phyloP scores from a whole-genome alignment of 176 grass and related monocot genomes.

The Poa annua region DNA sequence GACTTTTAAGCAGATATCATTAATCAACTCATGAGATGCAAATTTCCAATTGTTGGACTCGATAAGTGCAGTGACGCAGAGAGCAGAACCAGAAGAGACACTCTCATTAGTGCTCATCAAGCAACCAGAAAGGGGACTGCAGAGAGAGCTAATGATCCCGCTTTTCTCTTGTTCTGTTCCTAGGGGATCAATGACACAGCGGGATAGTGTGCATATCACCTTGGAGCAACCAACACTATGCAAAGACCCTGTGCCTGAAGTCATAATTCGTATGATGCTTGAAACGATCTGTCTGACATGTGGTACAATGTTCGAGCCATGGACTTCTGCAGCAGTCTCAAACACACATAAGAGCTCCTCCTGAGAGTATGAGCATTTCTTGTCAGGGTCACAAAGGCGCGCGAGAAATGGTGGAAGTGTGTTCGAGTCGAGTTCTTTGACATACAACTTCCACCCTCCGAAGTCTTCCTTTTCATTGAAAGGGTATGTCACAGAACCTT shows the following conservation, averaged over 20 bases:
- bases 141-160: constrained; percentile 50
- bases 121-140: constrained; percentile 58
- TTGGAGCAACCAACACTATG: constrained; percentile 53
- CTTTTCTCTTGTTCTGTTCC: constrained; percentile 51
- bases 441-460: constrained; percentile 45
- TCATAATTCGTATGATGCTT: constrained; percentile 46
- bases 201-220: constrained; percentile 52
- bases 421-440: constrained; percentile 57
- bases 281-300: constrained; percentile 54
- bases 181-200: constrained; percentile 58
- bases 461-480: constrained; percentile 28
- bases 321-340: constrained; percentile 55
- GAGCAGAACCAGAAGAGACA: constrained; percentile 57
- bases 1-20: constrained; percentile 71
- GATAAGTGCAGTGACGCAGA: constrained; percentile 58
- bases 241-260: constrained; percentile 30
- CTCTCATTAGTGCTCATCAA: constrained; percentile 59
- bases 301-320: constrained; percentile 53
- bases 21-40: constrained; percentile 56
- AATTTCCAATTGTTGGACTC: constrained; percentile 66
- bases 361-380: constrained; percentile 23
- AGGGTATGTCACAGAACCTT: constrained; percentile 28
- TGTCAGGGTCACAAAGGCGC: constrained; percentile 47
- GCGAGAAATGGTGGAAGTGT: constrained; percentile 66
- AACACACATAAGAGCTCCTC: constrained; percentile 61